Conservation (phyloP, 257 asterid genomes). For the Ophiorrhiza pumila region DNA sequence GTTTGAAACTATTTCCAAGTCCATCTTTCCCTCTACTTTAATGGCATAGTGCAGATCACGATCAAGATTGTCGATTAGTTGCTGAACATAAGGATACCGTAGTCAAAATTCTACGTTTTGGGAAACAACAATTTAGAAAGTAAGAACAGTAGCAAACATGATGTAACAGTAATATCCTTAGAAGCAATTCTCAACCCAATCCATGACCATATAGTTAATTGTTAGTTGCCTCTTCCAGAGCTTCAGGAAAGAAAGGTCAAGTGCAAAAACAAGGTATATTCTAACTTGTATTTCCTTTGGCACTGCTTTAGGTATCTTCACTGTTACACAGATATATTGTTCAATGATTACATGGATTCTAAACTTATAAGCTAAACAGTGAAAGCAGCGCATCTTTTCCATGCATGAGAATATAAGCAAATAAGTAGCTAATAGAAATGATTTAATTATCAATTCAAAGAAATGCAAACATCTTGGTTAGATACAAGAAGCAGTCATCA, state of each 20-base stretch:
- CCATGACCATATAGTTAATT: background rate
- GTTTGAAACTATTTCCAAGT: slow-evolving; percentile 67
- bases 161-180: background rate
- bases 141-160: background rate
- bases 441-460: background rate
- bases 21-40: slow-evolving; percentile 88
- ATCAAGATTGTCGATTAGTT: slow-evolving; percentile 82
- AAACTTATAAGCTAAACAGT: background rate
- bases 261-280: background rate
- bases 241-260: background rate
- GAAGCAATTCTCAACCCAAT: background rate
- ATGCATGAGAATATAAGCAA: background rate
- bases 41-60: slow-evolving; percentile 98
- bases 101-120: background rate
- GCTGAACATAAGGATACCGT: slow-evolving; percentile 39
- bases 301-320: background rate
- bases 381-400: background rate
- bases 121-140: background rate
- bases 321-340: background rate
- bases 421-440: background rate
- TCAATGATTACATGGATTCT: background rate
- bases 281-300: background rate
- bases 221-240: background rate
- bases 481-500: background rate
- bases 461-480: background rate